Base-by-base conservation (phyloP, 2,329 filamentous ascomycete species). In the Incumbomyces delicatus region DNA sequence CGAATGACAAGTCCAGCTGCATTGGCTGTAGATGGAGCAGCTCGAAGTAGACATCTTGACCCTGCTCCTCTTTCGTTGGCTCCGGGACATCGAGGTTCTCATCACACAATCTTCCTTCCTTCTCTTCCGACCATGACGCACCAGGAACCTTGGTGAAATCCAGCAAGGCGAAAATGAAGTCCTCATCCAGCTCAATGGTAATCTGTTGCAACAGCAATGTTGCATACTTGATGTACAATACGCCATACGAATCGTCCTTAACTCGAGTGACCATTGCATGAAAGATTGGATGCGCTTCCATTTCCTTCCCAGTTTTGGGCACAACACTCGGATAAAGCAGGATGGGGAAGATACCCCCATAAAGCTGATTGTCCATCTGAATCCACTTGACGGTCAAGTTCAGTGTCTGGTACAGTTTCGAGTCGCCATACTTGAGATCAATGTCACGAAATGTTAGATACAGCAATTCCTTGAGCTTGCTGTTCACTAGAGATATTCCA, bases 151-250 rank as follows among this genome's bases (percentile, higher is more conserved):
- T 95, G 30, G 86, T 83, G 61, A 95, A 98, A 63, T 98, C 94
- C 1, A 98, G 72, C 51, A 98, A 77, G 0, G 92, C 89, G 63
- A 95, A 95, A 48, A 98, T 89, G 67, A 98, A 98, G 63, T 98
- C 92, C 60, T 98, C 92, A 54, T 98, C 92, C 41, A 98, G 81
- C 58, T 98, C 92, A 2, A 98, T 75, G 0, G 92, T 98, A 89
- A 98, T 95, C 65, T 98, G 89, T 65, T 98, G 92, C 38, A 98
- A 71, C 29, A 98, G 71, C 38, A 98, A 67, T 0, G 90, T 95
- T 17, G 92, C 90, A 64, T 98, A 98, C 65, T 98, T 98, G 75
- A 98, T 89, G 66, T 98, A 98, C 8, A 95, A 72, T 17, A 98
- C 92, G 58, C 92, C 92, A 61, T 96, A 98, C 1, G 89, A 95